Conservation (phyloP, 805 yeast genomes). For the Spencermartinsiella europaea region DNA sequence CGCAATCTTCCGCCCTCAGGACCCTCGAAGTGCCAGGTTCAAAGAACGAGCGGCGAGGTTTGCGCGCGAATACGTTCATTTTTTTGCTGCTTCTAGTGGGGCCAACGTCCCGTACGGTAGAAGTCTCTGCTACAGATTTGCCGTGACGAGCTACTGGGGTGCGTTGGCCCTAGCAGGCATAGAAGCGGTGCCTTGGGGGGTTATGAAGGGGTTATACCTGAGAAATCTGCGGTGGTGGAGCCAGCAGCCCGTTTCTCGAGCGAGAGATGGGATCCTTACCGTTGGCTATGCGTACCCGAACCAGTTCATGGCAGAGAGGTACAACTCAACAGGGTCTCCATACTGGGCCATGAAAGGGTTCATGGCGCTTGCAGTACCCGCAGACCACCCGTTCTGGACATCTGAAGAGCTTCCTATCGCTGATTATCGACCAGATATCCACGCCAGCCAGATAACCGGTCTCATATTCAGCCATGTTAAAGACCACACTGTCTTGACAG, state of each 20-base stretch:
- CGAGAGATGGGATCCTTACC: slow-evolving; percentile 19
- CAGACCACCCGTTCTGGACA: slow-evolving; percentile 21
- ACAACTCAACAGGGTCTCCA: slow-evolving; percentile 25
- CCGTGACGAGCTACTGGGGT: slow-evolving; percentile 23
- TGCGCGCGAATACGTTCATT: slow-evolving; percentile 26
- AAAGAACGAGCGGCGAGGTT: slow-evolving; percentile 23
- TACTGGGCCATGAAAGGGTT: slow-evolving; percentile 25
- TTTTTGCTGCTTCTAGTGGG: slow-evolving; percentile 23
- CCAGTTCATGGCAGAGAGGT: slow-evolving; percentile 22
- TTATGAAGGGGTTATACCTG: slow-evolving; percentile 21
- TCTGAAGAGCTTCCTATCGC: slow-evolving; percentile 14
- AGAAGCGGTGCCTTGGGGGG: slow-evolving; percentile 21
- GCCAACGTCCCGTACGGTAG: slow-evolving; percentile 25
- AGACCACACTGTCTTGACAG: slow-evolving; percentile 6
- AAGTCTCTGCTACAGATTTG: slow-evolving; percentile 24
- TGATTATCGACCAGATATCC: neutral
- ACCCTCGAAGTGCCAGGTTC: slow-evolving; percentile 18
- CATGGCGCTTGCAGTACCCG: slow-evolving; percentile 20
- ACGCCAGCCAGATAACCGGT: slow-evolving; percentile 10
- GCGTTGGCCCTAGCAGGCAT: slow-evolving; percentile 20
- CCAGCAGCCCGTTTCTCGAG: slow-evolving; percentile 19
- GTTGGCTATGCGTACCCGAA: slow-evolving; percentile 26
- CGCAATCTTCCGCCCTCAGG: slow-evolving; percentile 16
- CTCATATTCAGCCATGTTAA: slow-evolving; percentile 8
- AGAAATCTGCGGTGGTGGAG: slow-evolving; percentile 26